Base-by-base conservation (phyloP, 495 filamentous ascomycete species). In the Penicillium turbatum region DNA sequence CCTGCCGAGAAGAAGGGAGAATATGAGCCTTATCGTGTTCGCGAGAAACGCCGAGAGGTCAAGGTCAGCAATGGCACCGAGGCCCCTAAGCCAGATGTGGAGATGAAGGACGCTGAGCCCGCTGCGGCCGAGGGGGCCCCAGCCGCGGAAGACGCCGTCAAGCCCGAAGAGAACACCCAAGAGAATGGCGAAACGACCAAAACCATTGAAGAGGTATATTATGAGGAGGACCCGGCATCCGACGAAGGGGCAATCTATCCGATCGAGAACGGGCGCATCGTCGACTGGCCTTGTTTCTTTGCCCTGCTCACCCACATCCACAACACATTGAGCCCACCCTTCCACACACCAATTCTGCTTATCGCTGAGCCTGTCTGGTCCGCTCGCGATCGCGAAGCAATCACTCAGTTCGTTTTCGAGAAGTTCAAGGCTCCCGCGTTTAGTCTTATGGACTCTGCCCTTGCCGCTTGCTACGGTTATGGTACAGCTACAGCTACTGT, bases 361-460 rank as follows among this genome's bases (percentile, higher is more conserved):
- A 86, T 98, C 63, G 72, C 85, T 12, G 85, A 93, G 43, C 93
- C 93, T 0, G 82, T 82, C 41, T 98, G 95, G 89, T 89, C 89
- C 9, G 79, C 83, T 5, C 82, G 84, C 42, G 89, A 96, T 67
- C 84, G 85, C 61, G 90, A 96, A 69, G 74, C 74, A 10, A 80
- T 97, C 34, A 86, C 91, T 5, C 88, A 89, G 51, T 98, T 96
- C 72, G 81, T 97, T 56, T 98, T 98, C 59, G 93, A 97, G 70
- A 91, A 91, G 70, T 96, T 96, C 67, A 96, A 93, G 74, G 90
- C 86, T 1, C 93, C 93, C 0, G 90, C 86, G 0, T 87, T 98
- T 46, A 88, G 82, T 48, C 69, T 97, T 35, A 86, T 97, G 75
- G 86, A 97, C 67, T 82, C 88, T 44, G 90, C 88, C 0, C 68